phyloP scores from a whole-genome alignment of 805 yeast genomes.

The Candida glaebosa region DNA sequence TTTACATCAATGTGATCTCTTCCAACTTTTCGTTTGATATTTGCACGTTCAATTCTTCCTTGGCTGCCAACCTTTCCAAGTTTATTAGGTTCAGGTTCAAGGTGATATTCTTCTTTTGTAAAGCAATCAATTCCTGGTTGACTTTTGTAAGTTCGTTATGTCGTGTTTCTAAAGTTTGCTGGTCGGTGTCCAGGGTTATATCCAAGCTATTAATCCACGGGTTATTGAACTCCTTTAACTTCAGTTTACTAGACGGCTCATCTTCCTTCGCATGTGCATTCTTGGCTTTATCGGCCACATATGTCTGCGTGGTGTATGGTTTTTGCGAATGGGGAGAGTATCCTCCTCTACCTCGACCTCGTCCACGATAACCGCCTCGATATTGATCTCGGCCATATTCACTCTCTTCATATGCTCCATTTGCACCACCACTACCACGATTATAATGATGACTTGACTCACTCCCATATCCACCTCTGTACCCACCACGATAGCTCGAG shows the following conservation, averaged over 20 bases:
- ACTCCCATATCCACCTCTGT: conserved; percentile 1
- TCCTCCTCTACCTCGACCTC: conserved; percentile 16
- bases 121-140: conserved; percentile 21
- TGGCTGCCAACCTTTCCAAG: conserved; percentile 21
- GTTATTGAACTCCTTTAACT: conserved; percentile 14
- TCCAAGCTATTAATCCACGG: conserved; percentile 34
- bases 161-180: conserved; percentile 21
- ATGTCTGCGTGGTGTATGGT: background rate
- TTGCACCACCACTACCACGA: background rate
- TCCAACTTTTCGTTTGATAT: conserved; percentile 48
- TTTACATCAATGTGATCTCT: conserved; percentile 41
- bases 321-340: background rate
- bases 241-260: background rate
- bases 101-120: conserved; percentile 22
- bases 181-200: conserved; percentile 24
- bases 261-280: background rate
- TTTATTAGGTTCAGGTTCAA: conserved; percentile 16
- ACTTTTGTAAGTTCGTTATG: conserved; percentile 22
- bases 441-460: background rate
- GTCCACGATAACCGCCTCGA: conserved; percentile 17
- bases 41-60: conserved; percentile 34
- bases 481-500: conserved; percentile 10
- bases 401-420: conserved; percentile 1
- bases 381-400: conserved; percentile 1
- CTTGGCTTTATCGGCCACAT: background rate